Base-by-base conservation (phyloP, 129 eudicot species). In the Daucus carota region DNA sequence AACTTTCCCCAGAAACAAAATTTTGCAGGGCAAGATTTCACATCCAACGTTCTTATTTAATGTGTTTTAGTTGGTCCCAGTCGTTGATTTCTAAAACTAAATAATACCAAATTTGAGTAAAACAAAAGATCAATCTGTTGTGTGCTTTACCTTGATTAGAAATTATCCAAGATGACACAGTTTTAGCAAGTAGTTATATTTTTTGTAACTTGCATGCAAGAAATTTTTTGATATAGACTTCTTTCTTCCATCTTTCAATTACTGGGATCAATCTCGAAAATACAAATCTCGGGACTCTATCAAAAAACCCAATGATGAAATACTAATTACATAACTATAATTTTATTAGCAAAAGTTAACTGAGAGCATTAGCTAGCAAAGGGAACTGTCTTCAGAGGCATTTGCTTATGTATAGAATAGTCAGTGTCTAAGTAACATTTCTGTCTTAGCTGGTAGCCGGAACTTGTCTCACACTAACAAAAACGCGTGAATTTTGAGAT, bases 401-500 rank as follows among this genome's bases (percentile, higher is more conserved):
- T 14, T 63, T 29, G 22, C 36, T 63, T 29, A 18, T 29, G 14
- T 26, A 32, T 29, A 63, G 70, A 14, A 13, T 0, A 62, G 20
- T 24, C 70, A 26, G 70, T 63, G 29, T 31, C 70, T 29, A 6
- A 29, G 36, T 8, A 24, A 62, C 12, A 29, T 62, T 62, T 28
- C 18, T 1, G 3, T 28, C 36, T n/a, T 1, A 57, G 14, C 31
- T n/a, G n/a, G n/a, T n/a, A n/a, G n/a, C n/a, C n/a, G n/a, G n/a
- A 8, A 63, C 22, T 29, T 14, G 7, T 2, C 40, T 15, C 38
- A 29, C 70, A 63, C 0, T 15, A 5, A 63, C 70, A 63, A 33
- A 63, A 43, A 31, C 26, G 29, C 74, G 38, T 44, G 79, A 42
- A 11, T n/a, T 54, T 57, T 41, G 26, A 78, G 18, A 70, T 62